A percentile compares a stretch with the other conserved stretches of the same genome.
Evolutionary conservation across 75 land plant species (phyloP).

Genomic region (Gnetum montanum): DNA sequence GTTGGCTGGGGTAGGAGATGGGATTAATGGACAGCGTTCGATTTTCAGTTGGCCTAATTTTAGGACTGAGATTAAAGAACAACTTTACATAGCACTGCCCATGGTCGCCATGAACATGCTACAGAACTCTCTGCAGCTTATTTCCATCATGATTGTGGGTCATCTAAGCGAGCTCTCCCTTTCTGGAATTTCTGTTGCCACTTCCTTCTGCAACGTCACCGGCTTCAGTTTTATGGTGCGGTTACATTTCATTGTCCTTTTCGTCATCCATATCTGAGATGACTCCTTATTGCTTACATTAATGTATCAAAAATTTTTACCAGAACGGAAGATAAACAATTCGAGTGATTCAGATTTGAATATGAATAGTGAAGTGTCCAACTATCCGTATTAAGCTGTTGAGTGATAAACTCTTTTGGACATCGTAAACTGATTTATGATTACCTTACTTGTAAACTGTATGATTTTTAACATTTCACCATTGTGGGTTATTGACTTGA

Average conservation of each 20-base stretch:
- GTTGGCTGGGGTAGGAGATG: too few relatives aligned
- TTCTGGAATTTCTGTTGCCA: conserved; percentile 69
- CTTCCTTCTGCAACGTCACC: conserved; percentile 49
- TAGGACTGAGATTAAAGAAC: conserved; percentile 29
- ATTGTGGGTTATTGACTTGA: neutral
- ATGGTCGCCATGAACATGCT: conserved; percentile 50
- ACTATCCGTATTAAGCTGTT: neutral
- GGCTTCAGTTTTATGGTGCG: conserved; percentile 64
- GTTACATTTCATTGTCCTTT: neutral
- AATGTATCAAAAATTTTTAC: neutral
- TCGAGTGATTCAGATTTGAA: neutral
- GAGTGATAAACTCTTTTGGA: neutral
- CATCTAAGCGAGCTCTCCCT: conserved; percentile 64
- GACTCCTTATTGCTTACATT: too few relatives aligned
- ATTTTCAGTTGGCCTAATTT: too few relatives aligned
- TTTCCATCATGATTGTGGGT: conserved; percentile 73
- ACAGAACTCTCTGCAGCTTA: conserved; percentile 36
- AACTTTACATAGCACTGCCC: conserved; percentile 44
- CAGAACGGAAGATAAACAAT: conserved; percentile 2
- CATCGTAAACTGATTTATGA: neutral
- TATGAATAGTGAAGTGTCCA: neutral
- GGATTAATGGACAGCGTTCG: too few relatives aligned
- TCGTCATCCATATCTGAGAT: neutral
- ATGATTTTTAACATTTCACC: neutral
- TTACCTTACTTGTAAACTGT: neutral